Base-by-base conservation (phyloP, 1,284 basidiomycete species). In the Sanghuangporus weigelae region DNA sequence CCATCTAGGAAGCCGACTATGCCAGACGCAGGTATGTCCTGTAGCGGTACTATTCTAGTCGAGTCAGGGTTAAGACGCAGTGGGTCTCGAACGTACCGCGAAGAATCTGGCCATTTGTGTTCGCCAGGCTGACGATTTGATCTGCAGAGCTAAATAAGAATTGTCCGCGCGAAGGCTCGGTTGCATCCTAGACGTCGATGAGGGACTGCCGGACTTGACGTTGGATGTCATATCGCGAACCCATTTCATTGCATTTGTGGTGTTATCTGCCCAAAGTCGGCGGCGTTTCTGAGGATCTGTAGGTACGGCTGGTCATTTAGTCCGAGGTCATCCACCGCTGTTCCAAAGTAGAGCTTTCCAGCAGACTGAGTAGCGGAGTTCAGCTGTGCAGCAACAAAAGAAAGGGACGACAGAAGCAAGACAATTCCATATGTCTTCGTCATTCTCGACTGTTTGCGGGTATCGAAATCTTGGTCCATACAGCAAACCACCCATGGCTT, bases 211-310 rank as follows among this genome's bases (percentile, higher is more conserved):
- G 23, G 6, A 42, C 14, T 6, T 19, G 38, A 39, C 11, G 14
- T 44, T 7, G 19, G 40, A 58, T 10, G 16, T 19, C 19, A 39
- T 12, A 31, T 31, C 26, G 62, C 59, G 14, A 14, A 68, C 74
- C 76, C 76, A 77, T 69, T 77, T 77, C 75, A 76, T 74, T 54
- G 71, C 73, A 68, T 77, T 77, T 64, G 72, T 0, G 76, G 75
- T 8, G 75, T 76, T 56, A 76, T 67, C 39, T 73, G 70, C 35
- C 75, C 74, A 57, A 77, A 77, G 59, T 75, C 68, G 49, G 71
- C 69, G 59, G 68, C 71, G 48, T 70, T 57, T 44, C 62, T 63
- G 2, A 70, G 67, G 54, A 71, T 69, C 14, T 53, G 54, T 14
- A 67, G 60, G 61, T 71, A 71, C 16, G 69, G 53, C 7, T 64